Conservation (phyloP, 768 basidiomycete genomes). For the Trametes sanguinea region DNA sequence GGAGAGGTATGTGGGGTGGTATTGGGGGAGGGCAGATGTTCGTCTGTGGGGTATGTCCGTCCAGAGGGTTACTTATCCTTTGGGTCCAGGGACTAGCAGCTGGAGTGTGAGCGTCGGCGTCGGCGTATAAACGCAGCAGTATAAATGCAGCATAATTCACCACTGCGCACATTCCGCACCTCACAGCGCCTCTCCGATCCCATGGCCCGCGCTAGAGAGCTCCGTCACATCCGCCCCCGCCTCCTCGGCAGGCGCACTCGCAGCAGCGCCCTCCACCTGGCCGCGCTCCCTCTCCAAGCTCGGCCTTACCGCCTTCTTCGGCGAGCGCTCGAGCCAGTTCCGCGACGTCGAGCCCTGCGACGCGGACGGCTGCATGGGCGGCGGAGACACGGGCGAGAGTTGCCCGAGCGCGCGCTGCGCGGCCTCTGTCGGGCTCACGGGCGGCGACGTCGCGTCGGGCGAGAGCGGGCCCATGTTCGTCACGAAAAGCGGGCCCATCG, state of each 20-base stretch:
- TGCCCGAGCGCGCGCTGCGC: constrained; percentile 13
- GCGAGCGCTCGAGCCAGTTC: constrained; percentile 24
- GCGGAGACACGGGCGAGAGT: neutral
- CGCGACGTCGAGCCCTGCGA: constrained; percentile 1
- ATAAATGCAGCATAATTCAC: no score
- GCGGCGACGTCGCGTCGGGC: constrained; percentile 12
- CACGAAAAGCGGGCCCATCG: constrained; percentile 25
- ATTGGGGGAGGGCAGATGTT: no score
- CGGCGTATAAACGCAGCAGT: no score
- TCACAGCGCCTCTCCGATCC: constrained; percentile 20
- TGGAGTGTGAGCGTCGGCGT: no score
- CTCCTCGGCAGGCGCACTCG: neutral
- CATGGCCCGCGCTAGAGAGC: constrained; percentile 13
- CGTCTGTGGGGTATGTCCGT: no score
- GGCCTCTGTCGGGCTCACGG: neutral
- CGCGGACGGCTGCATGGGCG: neutral
- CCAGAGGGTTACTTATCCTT: no score
- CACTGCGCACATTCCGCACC: neutral
- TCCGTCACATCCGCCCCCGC: constrained; percentile 15
- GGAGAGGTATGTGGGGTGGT: no score
- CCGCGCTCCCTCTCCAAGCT: constrained; percentile 12
- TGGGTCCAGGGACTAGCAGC: no score
- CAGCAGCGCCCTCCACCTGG: neutral
- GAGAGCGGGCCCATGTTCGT: constrained; percentile 27
- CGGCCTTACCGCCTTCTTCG: constrained; percentile 18